Percentiles rank a stretch among this genome's conserved stretches.
These are phyloP conservation scores for Ogataea nitratoaversa DNA, from an alignment of 805 yeast species.

Conservation along the genomic window DNA sequence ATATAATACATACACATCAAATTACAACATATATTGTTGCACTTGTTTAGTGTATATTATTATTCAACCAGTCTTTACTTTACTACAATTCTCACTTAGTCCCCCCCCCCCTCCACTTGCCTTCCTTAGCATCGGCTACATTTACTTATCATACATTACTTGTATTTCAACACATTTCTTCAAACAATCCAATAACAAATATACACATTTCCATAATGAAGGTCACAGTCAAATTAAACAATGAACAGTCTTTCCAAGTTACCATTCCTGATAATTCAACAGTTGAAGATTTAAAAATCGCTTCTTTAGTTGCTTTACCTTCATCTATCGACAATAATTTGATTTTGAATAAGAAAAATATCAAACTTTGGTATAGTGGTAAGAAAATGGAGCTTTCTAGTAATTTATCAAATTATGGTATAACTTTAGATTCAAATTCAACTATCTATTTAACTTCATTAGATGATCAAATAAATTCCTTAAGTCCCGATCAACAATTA, in stretches of 20 bases:
- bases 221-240: conserved; percentile 38
- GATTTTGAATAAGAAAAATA: conserved; percentile 7
- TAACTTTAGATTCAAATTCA: conserved; percentile 23
- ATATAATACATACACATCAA: too few relatives aligned
- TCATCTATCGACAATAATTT: conserved; percentile 10
- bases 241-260: conserved; percentile 34
- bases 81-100: too few relatives aligned
- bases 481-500: background rate
- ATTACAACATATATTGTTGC: too few relatives aligned
- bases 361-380: conserved; percentile 32
- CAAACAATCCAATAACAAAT: too few relatives aligned
- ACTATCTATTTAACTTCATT: conserved; percentile 28
- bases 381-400: conserved; percentile 27
- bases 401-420: conserved; percentile 25
- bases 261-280: conserved; percentile 51
- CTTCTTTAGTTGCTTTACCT: conserved; percentile 40
- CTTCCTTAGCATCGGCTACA: too few relatives aligned
- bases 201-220: too few relatives aligned
- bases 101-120: too few relatives aligned
- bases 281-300: conserved; percentile 45
- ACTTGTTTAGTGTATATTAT: too few relatives aligned
- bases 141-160: too few relatives aligned
- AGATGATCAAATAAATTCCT: conserved; percentile 7
- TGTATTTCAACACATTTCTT: too few relatives aligned
- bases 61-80: too few relatives aligned